Conservation (phyloP, 208 protist species). For the Chromosphaera perkinsii region DNA sequence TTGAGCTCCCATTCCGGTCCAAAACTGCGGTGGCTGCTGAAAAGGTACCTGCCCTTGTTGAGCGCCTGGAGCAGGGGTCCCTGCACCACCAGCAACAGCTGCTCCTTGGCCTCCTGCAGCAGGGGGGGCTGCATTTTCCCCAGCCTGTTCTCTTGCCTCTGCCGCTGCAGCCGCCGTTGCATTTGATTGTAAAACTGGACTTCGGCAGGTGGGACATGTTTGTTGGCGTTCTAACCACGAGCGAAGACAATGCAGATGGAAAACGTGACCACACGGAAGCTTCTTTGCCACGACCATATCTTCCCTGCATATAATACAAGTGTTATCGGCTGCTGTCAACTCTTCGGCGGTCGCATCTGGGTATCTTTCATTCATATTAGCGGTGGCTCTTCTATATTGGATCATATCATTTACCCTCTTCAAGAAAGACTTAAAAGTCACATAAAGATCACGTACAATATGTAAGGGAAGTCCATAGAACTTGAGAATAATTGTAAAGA, state of each 20-base stretch:
- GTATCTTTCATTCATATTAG: conserved; percentile 33
- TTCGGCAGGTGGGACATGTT: conserved; percentile 23
- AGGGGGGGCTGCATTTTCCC: too few relatives aligned
- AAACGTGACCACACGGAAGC: conserved; percentile 42
- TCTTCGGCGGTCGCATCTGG: conserved; percentile 38
- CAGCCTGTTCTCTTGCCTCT: too few relatives aligned
- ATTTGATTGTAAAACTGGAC: conserved; percentile 8
- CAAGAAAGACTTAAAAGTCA: conserved; percentile 26
- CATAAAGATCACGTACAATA: conserved; percentile 37
- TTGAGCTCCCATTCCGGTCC: too few relatives aligned
- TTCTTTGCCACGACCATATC: conserved; percentile 32
- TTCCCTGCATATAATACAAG: conserved; percentile 41
- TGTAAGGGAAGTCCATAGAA: conserved; percentile 38
- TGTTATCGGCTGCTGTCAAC: conserved; percentile 8
- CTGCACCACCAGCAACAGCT: too few relatives aligned
- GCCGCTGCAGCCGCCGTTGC: too few relatives aligned
- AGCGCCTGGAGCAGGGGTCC: too few relatives aligned
- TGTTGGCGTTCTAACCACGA: conserved; percentile 26
- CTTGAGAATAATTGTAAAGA: conserved; percentile 20
- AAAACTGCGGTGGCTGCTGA: too few relatives aligned
- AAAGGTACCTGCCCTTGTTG: too few relatives aligned
- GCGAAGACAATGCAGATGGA: conserved; percentile 42
- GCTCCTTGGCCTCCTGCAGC: too few relatives aligned
- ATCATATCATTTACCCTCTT: conserved; percentile 15
- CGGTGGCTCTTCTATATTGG: conserved; percentile 19